phyloP scores from a whole-genome alignment of 2,329 filamentous ascomycete species.

The Pseudogymnoascus sp. region DNA sequence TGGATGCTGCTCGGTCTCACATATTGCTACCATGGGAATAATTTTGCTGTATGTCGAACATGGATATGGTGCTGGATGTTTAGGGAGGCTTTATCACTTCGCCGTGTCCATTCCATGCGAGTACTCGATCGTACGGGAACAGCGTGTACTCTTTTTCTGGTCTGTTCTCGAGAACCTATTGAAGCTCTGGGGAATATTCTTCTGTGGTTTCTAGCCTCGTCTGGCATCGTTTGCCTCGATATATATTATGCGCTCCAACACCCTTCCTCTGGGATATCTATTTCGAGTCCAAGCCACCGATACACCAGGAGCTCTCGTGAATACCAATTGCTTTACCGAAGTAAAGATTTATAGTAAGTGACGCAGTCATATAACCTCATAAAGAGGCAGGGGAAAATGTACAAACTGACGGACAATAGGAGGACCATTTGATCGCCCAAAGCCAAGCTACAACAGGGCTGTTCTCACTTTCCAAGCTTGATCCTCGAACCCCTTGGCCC shows the following conservation, averaged over 20 bases:
- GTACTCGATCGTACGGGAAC: neutral
- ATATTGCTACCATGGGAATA: neutral
- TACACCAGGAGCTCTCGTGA: neutral
- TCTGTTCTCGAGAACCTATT: neutral
- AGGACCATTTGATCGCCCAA: too few species aligned
- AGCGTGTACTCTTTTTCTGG: neutral
- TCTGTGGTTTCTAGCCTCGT: neutral
- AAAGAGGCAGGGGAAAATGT: neutral
- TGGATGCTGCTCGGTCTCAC: neutral
- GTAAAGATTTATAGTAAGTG: neutral
- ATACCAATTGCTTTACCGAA: neutral
- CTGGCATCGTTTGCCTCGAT: neutral
- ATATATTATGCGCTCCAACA: neutral
- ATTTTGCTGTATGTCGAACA: neutral
- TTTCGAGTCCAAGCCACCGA: neutral
- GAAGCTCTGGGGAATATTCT: neutral
- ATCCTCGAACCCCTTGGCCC: too few species aligned
- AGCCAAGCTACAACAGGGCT: too few species aligned
- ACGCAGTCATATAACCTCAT: too few species aligned
- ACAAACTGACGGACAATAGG: too few species aligned
- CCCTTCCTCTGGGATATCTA: neutral
- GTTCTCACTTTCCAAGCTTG: too few species aligned
- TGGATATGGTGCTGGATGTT: neutral
- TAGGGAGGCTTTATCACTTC: neutral
- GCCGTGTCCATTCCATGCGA: neutral